Evolutionary conservation across 805 yeast species (phyloP), one percentile per base, ranked within the genome.

Genomic region (Diddensiella transvaalensis): DNA sequence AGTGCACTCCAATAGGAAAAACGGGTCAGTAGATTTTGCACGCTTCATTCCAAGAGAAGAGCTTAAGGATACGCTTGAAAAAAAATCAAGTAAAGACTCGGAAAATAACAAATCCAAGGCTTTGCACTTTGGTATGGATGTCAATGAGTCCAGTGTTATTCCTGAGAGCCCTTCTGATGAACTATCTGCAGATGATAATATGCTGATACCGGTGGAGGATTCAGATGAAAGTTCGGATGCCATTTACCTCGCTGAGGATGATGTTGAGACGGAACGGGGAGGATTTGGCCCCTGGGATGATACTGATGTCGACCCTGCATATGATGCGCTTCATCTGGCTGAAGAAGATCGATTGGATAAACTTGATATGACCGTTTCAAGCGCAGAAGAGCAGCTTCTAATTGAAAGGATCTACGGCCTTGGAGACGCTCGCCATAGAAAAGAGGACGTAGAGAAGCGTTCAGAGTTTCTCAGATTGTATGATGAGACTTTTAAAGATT

Each of bases 311-410:
- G 15, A 35, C 8, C 8, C 15, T 17, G 38, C 8, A 8, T 13
- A 35, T 35, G 38, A 35, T 10, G 17, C 6, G 8, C 38, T 35
- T 35, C 38, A 35, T 35, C 8, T 15, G 8, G 38, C 17, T 19
- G 54, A 51, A 17, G 39, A 38, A 11, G 35, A 24, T 5, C 22
- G 19, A 11, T 35, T 51, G 18, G 49, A 51, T 22, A 10, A 21
- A 15, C 18, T 32, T n/a, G 54, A 51, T 37, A 15, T 18, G 17
- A 33, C 39, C 5, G 30, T 44, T 3, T 44, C 54, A 13, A 35
- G 15, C 11, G 40, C 48, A 4, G 49, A 51, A 35, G 51, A 51
- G 36, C 21, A 35, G 13, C 37, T 36, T 11, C 42, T 51, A 4
- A 23, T 6, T 21, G 21, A 45, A 23, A 11, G 21, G n/a, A 46